Base-by-base conservation (phyloP, 495 filamentous ascomycete genomes). In the Cryomyces minteri region DNA sequence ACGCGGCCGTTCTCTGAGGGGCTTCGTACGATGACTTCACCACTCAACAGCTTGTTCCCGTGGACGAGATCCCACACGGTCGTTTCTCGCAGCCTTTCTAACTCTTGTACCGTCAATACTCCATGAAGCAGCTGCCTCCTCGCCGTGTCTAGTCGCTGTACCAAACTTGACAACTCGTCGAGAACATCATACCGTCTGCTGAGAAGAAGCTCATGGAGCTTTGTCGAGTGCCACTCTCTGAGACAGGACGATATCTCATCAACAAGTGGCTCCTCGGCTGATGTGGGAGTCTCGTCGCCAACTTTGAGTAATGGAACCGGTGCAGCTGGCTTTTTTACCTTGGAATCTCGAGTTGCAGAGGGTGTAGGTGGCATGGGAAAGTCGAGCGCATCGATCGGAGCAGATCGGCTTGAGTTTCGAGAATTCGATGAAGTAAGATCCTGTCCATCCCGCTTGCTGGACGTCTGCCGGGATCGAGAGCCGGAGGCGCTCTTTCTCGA, bases 221-320 rank as follows among this genome's bases (percentile, higher is more conserved):
- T 93, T 10, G 84, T 93, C 12, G 88, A 90, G 61, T 99, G 88
- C 90, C 90, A 99, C 68, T 99, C 90, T 29, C 88, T 76, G 31
- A 99, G 64, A 58, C 88, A 96, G 5, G 85, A 93, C 12, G 88
- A 87, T 57, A 96, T 95, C 58, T 99, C 90, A 60, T 96, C 92
- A 8, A 99, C 87, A 46, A 99, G 66, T 4, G 90, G 90, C 58
- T 99, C 90, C 28, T 82, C 74, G 9, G 74, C 70, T 4, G 85
- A 94, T 2, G 82, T 88, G 4, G 86, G 80, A 0, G 86, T 93
- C 66, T 98, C 90, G 51, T 98, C 90, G 28, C 92, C 92, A 55
- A 96, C 84, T 59, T 94, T 94, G 34, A 98, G 70, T 83, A 94
- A 88, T 6, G 90, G 90, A 3, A 98, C 92, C 0, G 90, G 90